Evolutionary conservation across 2,329 filamentous ascomycete species (phyloP).

Genomic region (Pestalotiopsis sp.): DNA sequence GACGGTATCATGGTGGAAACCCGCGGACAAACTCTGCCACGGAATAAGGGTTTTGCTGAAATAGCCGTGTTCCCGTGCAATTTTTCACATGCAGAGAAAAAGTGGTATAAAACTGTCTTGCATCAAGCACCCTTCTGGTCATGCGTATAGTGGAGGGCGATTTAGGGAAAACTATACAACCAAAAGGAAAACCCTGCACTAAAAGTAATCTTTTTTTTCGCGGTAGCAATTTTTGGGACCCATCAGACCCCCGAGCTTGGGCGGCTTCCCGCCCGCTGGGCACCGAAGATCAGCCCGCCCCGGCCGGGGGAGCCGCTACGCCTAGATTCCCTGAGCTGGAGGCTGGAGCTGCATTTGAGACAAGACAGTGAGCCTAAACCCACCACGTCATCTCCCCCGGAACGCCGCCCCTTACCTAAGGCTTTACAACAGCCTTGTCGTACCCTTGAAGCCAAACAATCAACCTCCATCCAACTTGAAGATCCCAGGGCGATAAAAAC

Average conservation of each 20-base stretch:
- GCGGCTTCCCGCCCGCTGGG: background rate
- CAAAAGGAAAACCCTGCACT: constrained; percentile 1
- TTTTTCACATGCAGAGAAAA: background rate
- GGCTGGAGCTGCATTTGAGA: background rate
- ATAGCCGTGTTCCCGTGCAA: background rate
- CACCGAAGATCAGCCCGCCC: constrained; percentile 5
- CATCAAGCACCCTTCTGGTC: background rate
- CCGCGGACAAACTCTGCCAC: background rate
- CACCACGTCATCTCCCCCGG: constrained; percentile 8
- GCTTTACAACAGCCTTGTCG: background rate
- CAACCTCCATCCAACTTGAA: background rate
- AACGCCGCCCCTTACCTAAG: background rate
- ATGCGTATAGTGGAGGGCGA: background rate
- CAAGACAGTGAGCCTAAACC: constrained; percentile 1
- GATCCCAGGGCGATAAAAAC: background rate
- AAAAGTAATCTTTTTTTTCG: background rate
- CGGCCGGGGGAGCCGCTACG: background rate
- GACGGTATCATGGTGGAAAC: constrained; percentile 46
- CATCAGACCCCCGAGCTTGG: background rate
- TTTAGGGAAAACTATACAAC: background rate
- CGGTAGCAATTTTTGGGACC: background rate
- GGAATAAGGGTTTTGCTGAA: background rate
- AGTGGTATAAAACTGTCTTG: background rate
- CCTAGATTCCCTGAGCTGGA: too few species aligned
- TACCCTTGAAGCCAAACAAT: background rate